These are phyloP conservation scores for Colletotrichum brevisporum DNA, from an alignment of 2,329 filamentous ascomycete species.

Conservation along the genomic window DNA sequence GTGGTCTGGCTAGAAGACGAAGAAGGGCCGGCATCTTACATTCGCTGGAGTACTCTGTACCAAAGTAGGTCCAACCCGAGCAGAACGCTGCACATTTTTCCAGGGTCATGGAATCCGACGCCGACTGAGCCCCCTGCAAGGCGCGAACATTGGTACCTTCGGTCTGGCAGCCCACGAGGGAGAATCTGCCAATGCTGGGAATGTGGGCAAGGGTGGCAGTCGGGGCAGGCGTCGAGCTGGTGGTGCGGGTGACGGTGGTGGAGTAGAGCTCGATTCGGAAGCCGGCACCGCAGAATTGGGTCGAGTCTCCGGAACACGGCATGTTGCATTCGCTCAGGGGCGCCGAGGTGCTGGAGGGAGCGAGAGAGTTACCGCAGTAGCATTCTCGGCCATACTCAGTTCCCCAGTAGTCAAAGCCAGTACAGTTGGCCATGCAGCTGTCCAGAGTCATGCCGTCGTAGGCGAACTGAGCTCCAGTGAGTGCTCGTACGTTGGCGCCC, in stretches of 20 bases:
- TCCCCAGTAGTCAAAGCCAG: constrained; percentile 62
- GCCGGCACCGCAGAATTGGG: constrained; percentile 59
- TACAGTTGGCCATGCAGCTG: constrained; percentile 62
- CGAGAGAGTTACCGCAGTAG: constrained; percentile 61
- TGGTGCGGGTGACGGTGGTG: constrained; percentile 54
- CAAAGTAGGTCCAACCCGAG: constrained; percentile 54
- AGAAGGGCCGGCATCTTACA: constrained; percentile 44
- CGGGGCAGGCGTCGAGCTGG: constrained; percentile 45
- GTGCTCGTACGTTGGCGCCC: constrained; percentile 60
- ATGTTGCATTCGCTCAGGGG: constrained; percentile 54
- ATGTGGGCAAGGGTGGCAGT: constrained; percentile 52
- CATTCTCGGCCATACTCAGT: constrained; percentile 68
- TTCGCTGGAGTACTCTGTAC: constrained; percentile 55
- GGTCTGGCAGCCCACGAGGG: constrained; percentile 56
- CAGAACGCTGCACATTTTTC: constrained; percentile 55
- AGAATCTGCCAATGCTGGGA: constrained; percentile 52
- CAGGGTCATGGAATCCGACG: constrained; percentile 54
- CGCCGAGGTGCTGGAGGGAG: constrained; percentile 46
- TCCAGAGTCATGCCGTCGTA: constrained; percentile 66
- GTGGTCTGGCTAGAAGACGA: background rate
- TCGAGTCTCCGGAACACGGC: constrained; percentile 56
- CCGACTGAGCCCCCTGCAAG: constrained; percentile 49
- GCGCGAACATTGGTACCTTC: constrained; percentile 54
- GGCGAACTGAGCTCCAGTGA: constrained; percentile 56
- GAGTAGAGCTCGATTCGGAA: constrained; percentile 60